phyloP scores from a whole-genome alignment of 129 eudicot genomes.

The Helichrysum umbraculigerum region DNA sequence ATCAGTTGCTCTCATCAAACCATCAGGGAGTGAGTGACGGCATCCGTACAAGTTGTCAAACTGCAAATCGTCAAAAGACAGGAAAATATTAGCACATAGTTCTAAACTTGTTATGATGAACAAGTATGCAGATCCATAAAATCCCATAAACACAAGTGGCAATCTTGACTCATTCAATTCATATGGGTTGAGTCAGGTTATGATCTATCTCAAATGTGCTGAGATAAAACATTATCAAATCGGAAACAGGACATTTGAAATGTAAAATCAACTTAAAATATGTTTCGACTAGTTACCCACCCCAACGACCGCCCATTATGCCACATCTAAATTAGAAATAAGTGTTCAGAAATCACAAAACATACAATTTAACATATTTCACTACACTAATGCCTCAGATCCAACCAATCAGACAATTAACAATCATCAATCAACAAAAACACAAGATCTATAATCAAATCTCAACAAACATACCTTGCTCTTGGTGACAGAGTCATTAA shows the following conservation, averaged over 20 bases:
- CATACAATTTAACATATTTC: background rate
- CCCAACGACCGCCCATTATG: background rate
- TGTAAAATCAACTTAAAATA: too few species aligned
- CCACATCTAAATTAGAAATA: background rate
- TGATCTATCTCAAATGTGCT: background rate
- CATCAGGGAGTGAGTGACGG: slow-evolving; percentile 53
- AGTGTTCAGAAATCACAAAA: background rate
- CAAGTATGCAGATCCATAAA: slow-evolving; percentile 10
- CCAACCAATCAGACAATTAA: background rate
- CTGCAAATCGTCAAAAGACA: slow-evolving; percentile 13
- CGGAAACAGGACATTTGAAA: background rate
- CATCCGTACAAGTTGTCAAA: slow-evolving; percentile 45
- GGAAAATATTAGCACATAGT: background rate
- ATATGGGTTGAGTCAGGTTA: background rate
- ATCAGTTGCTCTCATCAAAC: slow-evolving; percentile 55
- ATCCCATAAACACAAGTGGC: background rate
- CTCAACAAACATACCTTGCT: slow-evolving; percentile 32
- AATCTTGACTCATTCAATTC: background rate
- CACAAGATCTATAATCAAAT: background rate
- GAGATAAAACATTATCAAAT: too few species aligned
- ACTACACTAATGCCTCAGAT: background rate
- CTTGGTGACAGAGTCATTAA: slow-evolving; percentile 48
- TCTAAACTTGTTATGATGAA: background rate
- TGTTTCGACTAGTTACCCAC: background rate
- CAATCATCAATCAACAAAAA: background rate